phyloP scores from a whole-genome alignment of 1,139 yeast species.

The Yamadazyma atlantica region DNA sequence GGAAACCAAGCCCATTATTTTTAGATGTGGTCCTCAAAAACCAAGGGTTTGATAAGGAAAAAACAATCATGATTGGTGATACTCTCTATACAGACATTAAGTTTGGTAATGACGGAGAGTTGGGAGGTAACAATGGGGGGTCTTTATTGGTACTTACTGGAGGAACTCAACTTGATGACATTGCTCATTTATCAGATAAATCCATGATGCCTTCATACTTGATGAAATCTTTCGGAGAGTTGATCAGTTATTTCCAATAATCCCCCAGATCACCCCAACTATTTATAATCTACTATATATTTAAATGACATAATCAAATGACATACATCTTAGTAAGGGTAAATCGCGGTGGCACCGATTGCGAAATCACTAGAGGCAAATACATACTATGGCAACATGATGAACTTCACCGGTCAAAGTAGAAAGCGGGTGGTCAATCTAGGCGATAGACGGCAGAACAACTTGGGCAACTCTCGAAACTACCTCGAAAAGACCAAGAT shows the following conservation, averaged over 20 bases:
- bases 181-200: constrained; percentile 18
- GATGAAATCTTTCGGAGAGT: constrained; percentile 31
- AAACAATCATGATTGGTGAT: constrained; percentile 44
- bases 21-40: constrained; percentile 30
- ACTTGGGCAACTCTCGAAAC: constrained; percentile 14
- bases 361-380: no score
- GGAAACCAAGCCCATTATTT: constrained; percentile 37
- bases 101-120: constrained; percentile 41
- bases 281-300: no score
- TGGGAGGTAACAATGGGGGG: constrained; percentile 32
- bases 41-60: constrained; percentile 25
- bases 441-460: constrained; percentile 51
- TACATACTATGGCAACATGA: constrained; percentile 29
- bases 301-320: no score
- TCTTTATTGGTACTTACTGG: constrained; percentile 39
- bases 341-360: no score
- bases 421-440: constrained; percentile 69
- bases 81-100: constrained; percentile 44
- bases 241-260: constrained; percentile 15
- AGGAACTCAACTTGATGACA: constrained; percentile 31
- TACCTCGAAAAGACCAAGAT: constrained; percentile 58
- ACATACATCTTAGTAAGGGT: no score
- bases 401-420: constrained; percentile 67
- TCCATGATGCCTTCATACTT: constrained; percentile 30
- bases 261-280: no score